phyloP scores from a whole-genome alignment of 352 stramenopile genomes.

The Phytopythium montanum region DNA sequence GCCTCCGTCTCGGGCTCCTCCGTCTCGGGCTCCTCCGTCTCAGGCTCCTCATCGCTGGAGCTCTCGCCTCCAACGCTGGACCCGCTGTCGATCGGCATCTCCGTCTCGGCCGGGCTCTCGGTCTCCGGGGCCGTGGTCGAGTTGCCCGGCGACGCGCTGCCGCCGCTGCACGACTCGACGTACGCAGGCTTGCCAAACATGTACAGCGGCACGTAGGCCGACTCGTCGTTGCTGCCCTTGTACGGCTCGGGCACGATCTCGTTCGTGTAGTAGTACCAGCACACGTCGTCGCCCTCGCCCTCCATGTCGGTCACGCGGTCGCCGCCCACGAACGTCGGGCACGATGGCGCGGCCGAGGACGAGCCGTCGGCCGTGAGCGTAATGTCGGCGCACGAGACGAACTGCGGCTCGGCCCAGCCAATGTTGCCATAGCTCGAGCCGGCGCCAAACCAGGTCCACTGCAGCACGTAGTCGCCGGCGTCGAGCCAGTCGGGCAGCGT shows the following conservation, averaged over 20 bases:
- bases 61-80: background rate
- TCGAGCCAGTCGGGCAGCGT: slow-evolving; percentile 41
- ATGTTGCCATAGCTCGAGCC: slow-evolving; percentile 55
- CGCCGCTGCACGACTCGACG: slow-evolving; percentile 34
- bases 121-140: slow-evolving; percentile 11
- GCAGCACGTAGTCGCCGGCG: slow-evolving; percentile 52
- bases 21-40: background rate
- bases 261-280: slow-evolving; percentile 58
- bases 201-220: slow-evolving; percentile 35
- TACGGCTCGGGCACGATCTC: slow-evolving; percentile 35
- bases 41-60: background rate
- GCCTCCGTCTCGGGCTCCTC: slow-evolving; percentile 1
- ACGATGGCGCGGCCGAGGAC: slow-evolving; percentile 23
- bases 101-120: background rate
- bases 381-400: slow-evolving; percentile 52
- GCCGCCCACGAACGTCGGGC: slow-evolving; percentile 44
- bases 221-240: slow-evolving; percentile 42
- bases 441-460: slow-evolving; percentile 48
- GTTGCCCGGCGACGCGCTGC: slow-evolving; percentile 9
- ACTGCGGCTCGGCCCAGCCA: slow-evolving; percentile 40
- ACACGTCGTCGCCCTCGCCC: slow-evolving; percentile 30
- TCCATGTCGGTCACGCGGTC: slow-evolving; percentile 48
- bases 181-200: slow-evolving; percentile 42
- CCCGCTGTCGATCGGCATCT: background rate
- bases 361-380: slow-evolving; percentile 31